A percentile compares a stretch with the other conserved stretches of the same genome.
These are phyloP conservation scores for Phytophthora capsici DNA, from an alignment of 352 stramenopile genomes.

Conservation along the genomic window DNA sequence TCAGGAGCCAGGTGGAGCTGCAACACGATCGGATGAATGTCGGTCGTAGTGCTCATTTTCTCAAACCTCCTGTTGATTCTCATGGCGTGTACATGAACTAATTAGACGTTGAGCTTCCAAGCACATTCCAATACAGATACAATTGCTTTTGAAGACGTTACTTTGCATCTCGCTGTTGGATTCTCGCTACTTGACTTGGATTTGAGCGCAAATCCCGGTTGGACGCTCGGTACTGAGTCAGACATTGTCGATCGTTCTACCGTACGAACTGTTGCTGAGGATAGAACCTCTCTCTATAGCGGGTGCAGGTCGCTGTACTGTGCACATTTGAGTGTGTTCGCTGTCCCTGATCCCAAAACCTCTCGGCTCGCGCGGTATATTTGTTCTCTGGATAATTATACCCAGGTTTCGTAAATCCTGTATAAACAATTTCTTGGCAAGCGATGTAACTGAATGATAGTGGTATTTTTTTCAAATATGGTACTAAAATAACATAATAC, in stretches of 20 bases:
- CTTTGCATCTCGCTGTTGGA: conserved; percentile 5
- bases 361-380: too few relatives aligned
- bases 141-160: too few relatives aligned
- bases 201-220: conserved; percentile 17
- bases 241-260: conserved; percentile 6
- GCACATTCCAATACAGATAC: background rate
- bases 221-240: conserved; percentile 2
- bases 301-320: background rate
- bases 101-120: background rate
- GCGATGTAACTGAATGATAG: too few relatives aligned
- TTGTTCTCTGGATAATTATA: too few relatives aligned
- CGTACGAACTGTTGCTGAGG: background rate
- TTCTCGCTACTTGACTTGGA: conserved; percentile 4
- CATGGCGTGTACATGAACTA: too few relatives aligned
- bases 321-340: background rate
- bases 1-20: conserved; percentile 11
- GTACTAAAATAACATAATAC: too few relatives aligned
- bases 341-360: too few relatives aligned
- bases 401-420: too few relatives aligned
- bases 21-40: conserved; percentile 19
- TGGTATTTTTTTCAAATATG: too few relatives aligned
- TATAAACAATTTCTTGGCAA: too few relatives aligned
- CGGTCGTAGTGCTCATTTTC: conserved; percentile 5
- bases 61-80: conserved; percentile 1
- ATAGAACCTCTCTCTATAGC: background rate